Evolutionary conservation across 2,329 filamentous ascomycete genomes (phyloP).

Genomic region (Epicoccum nigrum): DNA sequence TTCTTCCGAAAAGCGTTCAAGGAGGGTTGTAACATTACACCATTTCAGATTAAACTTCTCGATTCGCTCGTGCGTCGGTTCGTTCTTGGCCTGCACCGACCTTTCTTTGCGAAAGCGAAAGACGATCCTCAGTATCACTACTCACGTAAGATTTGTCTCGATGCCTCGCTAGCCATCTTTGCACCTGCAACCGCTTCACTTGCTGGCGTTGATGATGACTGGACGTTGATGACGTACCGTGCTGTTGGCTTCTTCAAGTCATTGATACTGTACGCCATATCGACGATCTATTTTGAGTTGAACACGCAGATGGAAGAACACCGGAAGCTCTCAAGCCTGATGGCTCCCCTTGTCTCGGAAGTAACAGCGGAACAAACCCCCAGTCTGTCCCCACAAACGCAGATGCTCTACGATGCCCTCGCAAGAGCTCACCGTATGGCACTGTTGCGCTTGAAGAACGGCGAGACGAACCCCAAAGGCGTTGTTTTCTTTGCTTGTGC

Average conservation of each 20-base stretch:
- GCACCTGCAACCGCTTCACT: constrained; percentile 18
- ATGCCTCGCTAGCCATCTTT: constrained; percentile 39
- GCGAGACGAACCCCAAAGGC: constrained; percentile 38
- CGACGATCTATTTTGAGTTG: constrained; percentile 34
- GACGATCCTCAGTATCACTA: constrained; percentile 57
- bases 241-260: constrained; percentile 35
- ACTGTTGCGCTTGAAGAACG: constrained; percentile 25
- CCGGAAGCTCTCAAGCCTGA: constrained; percentile 5
- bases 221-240: constrained; percentile 24
- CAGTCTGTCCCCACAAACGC: constrained; percentile 19
- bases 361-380: neutral
- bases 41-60: constrained; percentile 58
- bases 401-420: constrained; percentile 20
- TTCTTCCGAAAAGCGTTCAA: constrained; percentile 24
- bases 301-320: constrained; percentile 31
- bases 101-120: constrained; percentile 53
- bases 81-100: constrained; percentile 60
- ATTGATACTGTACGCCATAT: constrained; percentile 29
- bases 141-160: constrained; percentile 57
- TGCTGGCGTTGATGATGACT: constrained; percentile 29
- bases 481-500: constrained; percentile 26
- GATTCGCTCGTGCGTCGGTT: constrained; percentile 62
- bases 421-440: constrained; percentile 14
- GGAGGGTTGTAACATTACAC: constrained; percentile 12
- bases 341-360: constrained; percentile 17